Evolutionary conservation across 805 yeast genomes (phyloP), one percentile per base, ranked within the genome.

Genomic region (Debaryomyces prosopidis): DNA sequence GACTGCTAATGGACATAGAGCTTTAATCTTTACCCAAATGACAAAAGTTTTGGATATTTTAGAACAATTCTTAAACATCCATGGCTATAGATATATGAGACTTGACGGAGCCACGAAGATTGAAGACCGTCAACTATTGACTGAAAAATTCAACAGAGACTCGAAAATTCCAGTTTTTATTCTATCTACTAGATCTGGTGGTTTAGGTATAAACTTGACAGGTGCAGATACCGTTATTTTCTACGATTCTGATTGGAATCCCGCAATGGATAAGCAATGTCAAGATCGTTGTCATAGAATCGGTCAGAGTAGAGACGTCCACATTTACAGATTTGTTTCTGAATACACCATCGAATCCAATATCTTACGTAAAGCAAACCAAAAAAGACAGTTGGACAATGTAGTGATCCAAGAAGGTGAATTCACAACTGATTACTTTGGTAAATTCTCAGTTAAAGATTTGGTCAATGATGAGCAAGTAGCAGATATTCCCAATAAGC

Each of bases 151-250:
- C 69, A 94, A 94, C 62, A 79, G 84, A 40, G 99, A 94, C 62
- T 73, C 85, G 11, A 78, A 84, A 50, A 85, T 92, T 38, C 94
- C 96, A 3, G 96, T 91, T 15, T 94, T 94, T 58, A 94, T 94
- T 40, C 66, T 94, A 43, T 89, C 97, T 3, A 89, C 97, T 2
- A 81, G 99, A 67, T 94, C 99, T 2, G 99, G 99, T 65, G 99
- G 99, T 31, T 75, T 95, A 54, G 99, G 99, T 62, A 94, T 94
- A 63, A 94, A 94, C 60, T 71, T 94, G 52, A 94, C 99, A 0
- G 99, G 98, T 60, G 99, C 99, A 0, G 99, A 94, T 60, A 94
- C 99, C 0, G 99, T 94, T 36, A 89, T 94, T 6, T 95, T 94
- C 68, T 94, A 95, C 64, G 99, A 94, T 66, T 89, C 97, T 2